Evolutionary conservation across 805 yeast genomes (phyloP).

Genomic region (Candida broadrunensis): DNA sequence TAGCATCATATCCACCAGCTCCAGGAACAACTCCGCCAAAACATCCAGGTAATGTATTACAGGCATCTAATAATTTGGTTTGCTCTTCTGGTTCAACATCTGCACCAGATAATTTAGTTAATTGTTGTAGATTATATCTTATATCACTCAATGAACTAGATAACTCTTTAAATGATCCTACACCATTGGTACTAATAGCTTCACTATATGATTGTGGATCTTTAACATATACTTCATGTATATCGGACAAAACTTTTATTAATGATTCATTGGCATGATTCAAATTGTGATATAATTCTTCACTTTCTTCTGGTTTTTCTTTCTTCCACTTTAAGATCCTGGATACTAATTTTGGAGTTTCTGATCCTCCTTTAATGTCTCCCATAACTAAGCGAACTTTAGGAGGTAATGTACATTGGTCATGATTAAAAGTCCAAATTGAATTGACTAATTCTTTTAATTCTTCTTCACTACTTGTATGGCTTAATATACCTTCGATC

Average conservation of each 20-base stretch:
- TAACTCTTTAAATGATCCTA: background rate
- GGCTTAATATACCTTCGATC: slow-evolving; percentile 36
- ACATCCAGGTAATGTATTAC: slow-evolving; percentile 59
- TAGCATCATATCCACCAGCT: slow-evolving; percentile 97
- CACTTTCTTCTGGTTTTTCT: slow-evolving; percentile 48
- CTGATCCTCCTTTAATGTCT: slow-evolving; percentile 88
- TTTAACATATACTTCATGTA: slow-evolving; percentile 29
- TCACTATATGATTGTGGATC: slow-evolving; percentile 35
- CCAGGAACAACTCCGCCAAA: slow-evolving; percentile 98
- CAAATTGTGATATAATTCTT: slow-evolving; percentile 50
- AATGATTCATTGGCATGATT: slow-evolving; percentile 58
- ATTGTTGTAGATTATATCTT: slow-evolving; percentile 52
- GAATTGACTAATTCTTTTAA: slow-evolving; percentile 38
- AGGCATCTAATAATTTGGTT: slow-evolving; percentile 59
- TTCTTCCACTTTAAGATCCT: slow-evolving; percentile 71
- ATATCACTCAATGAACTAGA: slow-evolving; percentile 42
- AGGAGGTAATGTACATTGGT: slow-evolving; percentile 62
- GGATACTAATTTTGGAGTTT: slow-evolving; percentile 86
- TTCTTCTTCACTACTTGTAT: slow-evolving; percentile 1
- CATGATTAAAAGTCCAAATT: slow-evolving; percentile 62
- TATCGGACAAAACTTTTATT: slow-evolving; percentile 43
- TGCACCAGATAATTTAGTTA: slow-evolving; percentile 70
- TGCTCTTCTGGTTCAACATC: slow-evolving; percentile 86
- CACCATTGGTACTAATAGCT: background rate
- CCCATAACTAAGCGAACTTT: slow-evolving; percentile 81